Evolutionary conservation across 768 basidiomycete genomes (phyloP), one percentile per base, ranked within the genome.

Genomic region (Mycena vulgaris): DNA sequence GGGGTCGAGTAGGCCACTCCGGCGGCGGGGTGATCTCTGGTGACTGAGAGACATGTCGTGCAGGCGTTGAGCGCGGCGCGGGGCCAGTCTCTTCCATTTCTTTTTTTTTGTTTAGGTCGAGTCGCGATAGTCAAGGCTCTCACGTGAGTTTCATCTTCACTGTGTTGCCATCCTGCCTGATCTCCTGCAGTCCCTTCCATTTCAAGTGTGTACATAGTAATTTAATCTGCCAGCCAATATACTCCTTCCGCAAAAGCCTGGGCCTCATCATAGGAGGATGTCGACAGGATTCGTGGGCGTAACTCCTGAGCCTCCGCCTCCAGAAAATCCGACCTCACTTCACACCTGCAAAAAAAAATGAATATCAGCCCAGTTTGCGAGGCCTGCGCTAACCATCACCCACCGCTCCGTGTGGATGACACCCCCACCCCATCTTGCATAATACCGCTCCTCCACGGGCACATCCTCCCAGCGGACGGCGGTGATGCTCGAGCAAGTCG

Each of bases 181-280:
- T n/a, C n/a, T n/a, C n/a, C n/a, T n/a, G n/a, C n/a, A n/a, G n/a
- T n/a, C n/a, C n/a, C n/a, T n/a, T n/a, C n/a, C n/a, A n/a, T 6
- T 17, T 27, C 42, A 21, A 52, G 7, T 17, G 33, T 52, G 17
- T 52, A 30, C 23, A 25, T 2, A 10, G 42, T 45, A 21, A 14
- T 55, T 55, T 48, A 55, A 37, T 55, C 53, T 5, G 19, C 4
- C 5, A 55, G 2, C 31, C 65, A 66, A 30, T 59, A 14, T 8
- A 59, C 37, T 3, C 48, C 27, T 35, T 65, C 63, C 0, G 25
- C 16, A 45, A 56, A 65, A 14, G 31, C 42, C 40, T 66, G 56
- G 27, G 49, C 65, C 48, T 66, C 65, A 3, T 66, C 48, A 28
- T 59, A 66, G 16, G 30, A 2, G 0, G 2, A 21, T 1, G 56